phyloP scores from a whole-genome alignment of 2,329 filamentous ascomycete genomes.

The Fusarium papillatum region DNA sequence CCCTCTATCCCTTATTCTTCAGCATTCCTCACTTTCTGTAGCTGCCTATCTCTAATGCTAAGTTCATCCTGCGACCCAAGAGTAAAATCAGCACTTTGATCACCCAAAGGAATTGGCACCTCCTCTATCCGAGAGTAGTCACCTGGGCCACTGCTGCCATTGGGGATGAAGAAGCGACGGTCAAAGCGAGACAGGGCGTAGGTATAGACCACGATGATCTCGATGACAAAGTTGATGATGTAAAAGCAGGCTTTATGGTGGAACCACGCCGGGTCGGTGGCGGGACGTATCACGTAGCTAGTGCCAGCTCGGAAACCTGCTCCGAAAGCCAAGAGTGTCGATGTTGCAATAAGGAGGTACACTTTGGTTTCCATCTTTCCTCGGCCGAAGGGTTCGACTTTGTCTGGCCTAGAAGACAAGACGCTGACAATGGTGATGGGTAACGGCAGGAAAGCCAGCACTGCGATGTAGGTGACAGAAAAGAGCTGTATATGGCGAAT shows the following conservation, averaged over 20 bases:
- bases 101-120: neutral
- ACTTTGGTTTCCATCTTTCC: neutral
- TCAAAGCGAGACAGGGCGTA: neutral
- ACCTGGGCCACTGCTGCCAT: neutral
- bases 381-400: neutral
- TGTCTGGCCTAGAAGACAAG: neutral
- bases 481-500: neutral
- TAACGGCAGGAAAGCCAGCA: neutral
- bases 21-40: neutral
- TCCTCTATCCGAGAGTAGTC: neutral
- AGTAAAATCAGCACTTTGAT: neutral
- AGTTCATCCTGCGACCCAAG: neutral
- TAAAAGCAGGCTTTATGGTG: neutral
- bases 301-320: neutral
- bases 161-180: neutral
- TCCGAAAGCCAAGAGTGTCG: neutral
- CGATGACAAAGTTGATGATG: neutral
- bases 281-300: neutral
- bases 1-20: neutral
- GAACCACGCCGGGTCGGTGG: neutral
- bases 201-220: neutral
- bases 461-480: neutral
- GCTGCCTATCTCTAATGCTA: neutral
- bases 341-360: neutral
- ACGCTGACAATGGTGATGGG: neutral